Evolutionary conservation across 768 basidiomycete genomes (phyloP).

Genomic region (Mycena venus): DNA sequence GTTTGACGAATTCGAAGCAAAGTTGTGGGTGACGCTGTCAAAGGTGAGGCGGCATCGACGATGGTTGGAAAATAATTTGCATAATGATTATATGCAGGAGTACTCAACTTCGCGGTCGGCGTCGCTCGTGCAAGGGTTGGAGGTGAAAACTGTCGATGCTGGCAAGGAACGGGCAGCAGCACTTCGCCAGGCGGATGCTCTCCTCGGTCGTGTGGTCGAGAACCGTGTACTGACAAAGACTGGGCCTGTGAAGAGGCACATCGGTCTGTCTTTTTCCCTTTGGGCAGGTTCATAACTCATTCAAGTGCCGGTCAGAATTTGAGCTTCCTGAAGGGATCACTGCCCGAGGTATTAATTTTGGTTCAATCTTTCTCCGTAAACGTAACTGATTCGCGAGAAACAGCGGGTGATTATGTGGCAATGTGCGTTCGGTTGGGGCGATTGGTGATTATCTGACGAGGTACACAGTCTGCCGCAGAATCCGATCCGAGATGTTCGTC

Average conservation of each 20-base stretch:
- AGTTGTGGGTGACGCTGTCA: conserved; percentile 52
- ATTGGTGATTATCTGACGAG: background rate
- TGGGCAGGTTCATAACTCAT: background rate
- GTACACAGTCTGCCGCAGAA: conserved; percentile 54
- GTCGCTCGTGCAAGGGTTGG: conserved; percentile 34
- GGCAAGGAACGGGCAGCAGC: conserved; percentile 49
- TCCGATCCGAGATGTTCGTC: conserved; percentile 52
- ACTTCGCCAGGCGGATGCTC: conserved; percentile 54
- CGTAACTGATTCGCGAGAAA: too few species aligned
- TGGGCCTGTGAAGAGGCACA: conserved; percentile 56
- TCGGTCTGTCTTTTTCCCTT: conserved; percentile 43
- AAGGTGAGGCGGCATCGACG: conserved; percentile 44
- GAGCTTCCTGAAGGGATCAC: conserved; percentile 53
- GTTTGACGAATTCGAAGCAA: conserved; percentile 58
- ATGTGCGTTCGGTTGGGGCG: conserved; percentile 46
- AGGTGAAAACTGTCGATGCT: conserved; percentile 46
- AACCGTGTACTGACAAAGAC: conserved; percentile 55
- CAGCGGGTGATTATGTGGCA: conserved; percentile 62
- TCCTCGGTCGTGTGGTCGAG: conserved; percentile 53
- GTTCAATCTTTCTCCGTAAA: too few species aligned
- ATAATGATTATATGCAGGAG: conserved; percentile 42
- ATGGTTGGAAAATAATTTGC: too few species aligned
- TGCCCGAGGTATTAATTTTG: conserved; percentile 39
- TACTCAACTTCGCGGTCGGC: conserved; percentile 43
- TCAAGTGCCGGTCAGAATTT: conserved; percentile 49